Conservation (phyloP, 192 early-diverging fungal species). For the Coemansia sp. region DNA sequence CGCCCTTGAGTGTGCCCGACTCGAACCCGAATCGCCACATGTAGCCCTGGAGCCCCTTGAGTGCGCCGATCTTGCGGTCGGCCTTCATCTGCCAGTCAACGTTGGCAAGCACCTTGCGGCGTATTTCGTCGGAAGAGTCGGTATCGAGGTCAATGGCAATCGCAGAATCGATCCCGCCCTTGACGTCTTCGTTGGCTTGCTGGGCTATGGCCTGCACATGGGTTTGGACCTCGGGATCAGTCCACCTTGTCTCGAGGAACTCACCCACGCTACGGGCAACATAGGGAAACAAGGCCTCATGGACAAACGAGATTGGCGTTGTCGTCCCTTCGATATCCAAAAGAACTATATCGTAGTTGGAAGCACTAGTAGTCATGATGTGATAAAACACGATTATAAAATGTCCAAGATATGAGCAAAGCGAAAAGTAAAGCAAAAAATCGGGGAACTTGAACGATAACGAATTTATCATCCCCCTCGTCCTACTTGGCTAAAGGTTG, state of each 20-base stretch:
- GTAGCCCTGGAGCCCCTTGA: slow-evolving; percentile 92
- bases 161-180: slow-evolving; percentile 2
- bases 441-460: neutral
- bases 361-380: neutral
- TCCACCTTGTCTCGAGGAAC: slow-evolving; percentile 70
- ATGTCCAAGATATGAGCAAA: neutral
- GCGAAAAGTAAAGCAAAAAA: slow-evolving; percentile 1
- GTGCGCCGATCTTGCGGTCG: slow-evolving; percentile 88
- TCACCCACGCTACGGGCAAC: slow-evolving; percentile 60
- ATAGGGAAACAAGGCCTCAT: slow-evolving; percentile 92
- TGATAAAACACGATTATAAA: neutral
- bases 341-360: slow-evolving; percentile 51
- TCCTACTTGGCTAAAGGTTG: neutral
- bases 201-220: slow-evolving; percentile 58
- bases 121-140: slow-evolving; percentile 18
- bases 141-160: slow-evolving; percentile 24
- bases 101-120: slow-evolving; percentile 50
- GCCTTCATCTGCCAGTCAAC: slow-evolving; percentile 81
- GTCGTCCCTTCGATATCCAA: slow-evolving; percentile 97
- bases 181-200: slow-evolving; percentile 55
- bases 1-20: slow-evolving; percentile 71
- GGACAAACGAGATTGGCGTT: slow-evolving; percentile 95
- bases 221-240: slow-evolving; percentile 37
- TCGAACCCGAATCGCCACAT: slow-evolving; percentile 93
- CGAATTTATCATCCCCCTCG: neutral